Evolutionary conservation across 805 yeast genomes (phyloP).

Genomic region (Candida ponderosae): DNA sequence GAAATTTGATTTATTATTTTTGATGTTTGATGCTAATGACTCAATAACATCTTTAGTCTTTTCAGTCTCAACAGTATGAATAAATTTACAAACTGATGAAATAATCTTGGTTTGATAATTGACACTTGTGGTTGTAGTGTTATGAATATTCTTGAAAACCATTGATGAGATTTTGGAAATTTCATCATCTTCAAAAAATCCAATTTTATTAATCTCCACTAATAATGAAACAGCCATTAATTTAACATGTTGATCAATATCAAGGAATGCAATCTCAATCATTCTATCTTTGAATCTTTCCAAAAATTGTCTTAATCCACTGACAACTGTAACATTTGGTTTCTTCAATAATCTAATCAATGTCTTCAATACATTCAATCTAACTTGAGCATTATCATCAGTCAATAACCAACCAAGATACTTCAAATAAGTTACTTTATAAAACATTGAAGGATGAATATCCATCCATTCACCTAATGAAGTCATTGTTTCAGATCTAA

Average conservation of each 20-base stretch:
- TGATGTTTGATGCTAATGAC: constrained; percentile 23
- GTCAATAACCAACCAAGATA: constrained; percentile 82
- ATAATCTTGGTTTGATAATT: constrained; percentile 25
- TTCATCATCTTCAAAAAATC: constrained; percentile 58
- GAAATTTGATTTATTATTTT: constrained; percentile 12
- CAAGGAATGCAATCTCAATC: constrained; percentile 52
- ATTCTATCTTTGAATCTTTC: constrained; percentile 63
- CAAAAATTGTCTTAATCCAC: constrained; percentile 72
- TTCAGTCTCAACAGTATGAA: constrained; percentile 36
- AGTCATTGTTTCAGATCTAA: constrained; percentile 62
- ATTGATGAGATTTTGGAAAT: constrained; percentile 34
- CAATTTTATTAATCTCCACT: constrained; percentile 46
- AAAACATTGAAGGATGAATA: constrained; percentile 61
- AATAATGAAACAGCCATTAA: constrained; percentile 42
- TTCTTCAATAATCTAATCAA: constrained; percentile 42
- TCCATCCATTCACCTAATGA: constrained; percentile 67
- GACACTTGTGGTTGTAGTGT: constrained; percentile 12
- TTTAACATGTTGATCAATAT: constrained; percentile 49
- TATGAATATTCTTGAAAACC: too few relatives aligned
- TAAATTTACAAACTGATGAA: constrained; percentile 48
- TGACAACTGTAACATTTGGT: constrained; percentile 28
- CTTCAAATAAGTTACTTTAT: constrained; percentile 61
- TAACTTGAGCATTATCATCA: constrained; percentile 55
- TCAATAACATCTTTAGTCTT: constrained; percentile 29
- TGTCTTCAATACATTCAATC: constrained; percentile 55